phyloP scores from a whole-genome alignment of 1,284 basidiomycete species.

The Ustilago loliicola region DNA sequence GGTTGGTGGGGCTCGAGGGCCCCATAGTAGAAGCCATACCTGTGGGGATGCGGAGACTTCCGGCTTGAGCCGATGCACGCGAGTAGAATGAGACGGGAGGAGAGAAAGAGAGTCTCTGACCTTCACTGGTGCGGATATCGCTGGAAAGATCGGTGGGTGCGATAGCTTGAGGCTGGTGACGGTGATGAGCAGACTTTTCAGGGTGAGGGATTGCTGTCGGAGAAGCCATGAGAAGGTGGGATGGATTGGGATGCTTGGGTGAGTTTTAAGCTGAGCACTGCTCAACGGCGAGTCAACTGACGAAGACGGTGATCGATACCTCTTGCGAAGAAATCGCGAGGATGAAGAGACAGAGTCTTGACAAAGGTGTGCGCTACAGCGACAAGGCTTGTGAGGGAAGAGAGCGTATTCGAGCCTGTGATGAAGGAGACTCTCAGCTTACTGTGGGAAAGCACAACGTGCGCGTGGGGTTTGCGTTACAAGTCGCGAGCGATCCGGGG shows the following conservation, averaged over 20 bases:
- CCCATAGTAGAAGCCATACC: conserved; percentile 43
- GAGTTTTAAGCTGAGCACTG: background rate
- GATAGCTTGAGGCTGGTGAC: conserved; percentile 21
- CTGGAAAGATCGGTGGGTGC: conserved; percentile 33
- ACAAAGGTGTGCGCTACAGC: background rate
- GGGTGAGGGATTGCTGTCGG: conserved; percentile 58
- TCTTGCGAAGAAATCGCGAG: background rate
- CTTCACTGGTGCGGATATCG: conserved; percentile 52
- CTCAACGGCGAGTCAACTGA: background rate
- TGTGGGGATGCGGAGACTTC: conserved; percentile 31
- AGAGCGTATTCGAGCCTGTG: background rate
- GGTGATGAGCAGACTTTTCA: conserved; percentile 60
- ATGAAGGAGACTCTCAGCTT: background rate
- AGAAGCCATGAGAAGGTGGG: conserved; percentile 48
- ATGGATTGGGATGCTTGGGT: background rate
- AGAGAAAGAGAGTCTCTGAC: conserved; percentile 42
- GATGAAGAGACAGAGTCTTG: background rate
- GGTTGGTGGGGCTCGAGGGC: conserved; percentile 35
- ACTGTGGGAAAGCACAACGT: background rate
- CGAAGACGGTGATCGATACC: no score
- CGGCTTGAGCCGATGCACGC: conserved; percentile 31
- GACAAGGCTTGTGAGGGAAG: background rate
- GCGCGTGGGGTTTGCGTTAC: background rate
- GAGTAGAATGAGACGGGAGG: conserved; percentile 47
- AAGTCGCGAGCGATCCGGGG: conserved; percentile 47